Conservation (phyloP, 148 eudicot species). For the Cornus florida region DNA sequence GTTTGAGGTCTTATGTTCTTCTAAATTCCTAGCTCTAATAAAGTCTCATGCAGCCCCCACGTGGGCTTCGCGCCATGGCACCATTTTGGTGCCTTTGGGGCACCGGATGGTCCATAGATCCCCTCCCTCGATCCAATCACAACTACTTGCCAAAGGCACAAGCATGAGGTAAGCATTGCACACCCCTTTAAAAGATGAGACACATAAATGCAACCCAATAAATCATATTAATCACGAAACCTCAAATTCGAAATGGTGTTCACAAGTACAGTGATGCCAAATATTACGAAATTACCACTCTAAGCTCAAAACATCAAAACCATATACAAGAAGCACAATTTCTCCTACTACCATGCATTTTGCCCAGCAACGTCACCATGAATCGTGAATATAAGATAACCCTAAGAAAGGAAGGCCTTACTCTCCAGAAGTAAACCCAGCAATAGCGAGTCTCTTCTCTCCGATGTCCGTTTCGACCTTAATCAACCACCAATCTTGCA, state of each 20-base stretch:
- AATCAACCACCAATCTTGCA: conserved; percentile 58
- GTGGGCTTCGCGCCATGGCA: too few relatives aligned
- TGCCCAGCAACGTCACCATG: too few relatives aligned
- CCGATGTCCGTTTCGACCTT: conserved; percentile 27
- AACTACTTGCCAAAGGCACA: too few relatives aligned
- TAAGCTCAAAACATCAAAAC: neutral
- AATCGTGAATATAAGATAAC: neutral
- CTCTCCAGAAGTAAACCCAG: conserved; percentile 31
- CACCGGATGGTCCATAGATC: neutral
- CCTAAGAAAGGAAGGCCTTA: conserved; percentile 8
- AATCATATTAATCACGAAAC: neutral
- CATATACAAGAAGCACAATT: neutral
- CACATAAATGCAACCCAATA: neutral
- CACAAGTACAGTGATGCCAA: neutral
- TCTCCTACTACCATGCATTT: neutral
- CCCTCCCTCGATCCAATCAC: too few relatives aligned
- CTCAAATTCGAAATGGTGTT: neutral
- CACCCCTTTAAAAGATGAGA: neutral
- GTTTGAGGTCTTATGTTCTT: neutral
- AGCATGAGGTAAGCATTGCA: neutral
- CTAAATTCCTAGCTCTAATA: too few relatives aligned
- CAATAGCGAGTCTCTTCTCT: conserved; percentile 28
- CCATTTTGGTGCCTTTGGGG: too few relatives aligned
- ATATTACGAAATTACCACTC: neutral
- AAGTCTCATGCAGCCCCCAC: too few relatives aligned